phyloP scores from a whole-genome alignment of 2,329 filamentous ascomycete genomes.

The Curvularia sp. region DNA sequence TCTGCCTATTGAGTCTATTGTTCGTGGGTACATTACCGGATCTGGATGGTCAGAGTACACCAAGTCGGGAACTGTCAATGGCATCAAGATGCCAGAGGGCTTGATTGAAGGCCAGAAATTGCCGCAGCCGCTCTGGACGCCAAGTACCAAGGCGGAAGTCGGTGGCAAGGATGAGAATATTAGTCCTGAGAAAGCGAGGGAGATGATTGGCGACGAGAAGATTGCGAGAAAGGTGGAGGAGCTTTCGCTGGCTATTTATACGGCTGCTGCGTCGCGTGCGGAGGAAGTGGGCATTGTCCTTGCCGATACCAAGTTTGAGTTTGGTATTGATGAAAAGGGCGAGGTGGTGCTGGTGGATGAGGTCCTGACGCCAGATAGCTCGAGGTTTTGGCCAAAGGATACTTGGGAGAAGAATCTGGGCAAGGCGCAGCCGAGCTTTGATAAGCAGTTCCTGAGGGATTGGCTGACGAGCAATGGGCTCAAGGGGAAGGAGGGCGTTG shows the following conservation, averaged over 20 bases:
- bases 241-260: conserved; percentile 70
- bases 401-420: conserved; percentile 70
- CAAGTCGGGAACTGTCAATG: conserved; percentile 77
- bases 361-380: conserved; percentile 77
- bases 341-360: conserved; percentile 82
- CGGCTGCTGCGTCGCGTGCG: conserved; percentile 68
- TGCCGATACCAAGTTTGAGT: conserved; percentile 80
- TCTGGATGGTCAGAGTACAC: conserved; percentile 83
- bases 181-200: conserved; percentile 65
- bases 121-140: conserved; percentile 74
- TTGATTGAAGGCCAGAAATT: conserved; percentile 75
- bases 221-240: conserved; percentile 71
- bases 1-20: conserved; percentile 81
- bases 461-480: conserved; percentile 78
- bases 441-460: conserved; percentile 78
- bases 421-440: conserved; percentile 79
- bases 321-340: conserved; percentile 67
- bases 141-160: conserved; percentile 82
- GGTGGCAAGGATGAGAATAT: conserved; percentile 89
- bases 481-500: conserved; percentile 76
- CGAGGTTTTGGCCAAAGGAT: conserved; percentile 83
- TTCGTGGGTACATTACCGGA: conserved; percentile 89
- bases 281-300: conserved; percentile 74
- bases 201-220: conserved; percentile 67
- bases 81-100: conserved; percentile 71